phyloP scores from a whole-genome alignment of 169 alveolate genomes.

The Plasmodium coatneyi region DNA sequence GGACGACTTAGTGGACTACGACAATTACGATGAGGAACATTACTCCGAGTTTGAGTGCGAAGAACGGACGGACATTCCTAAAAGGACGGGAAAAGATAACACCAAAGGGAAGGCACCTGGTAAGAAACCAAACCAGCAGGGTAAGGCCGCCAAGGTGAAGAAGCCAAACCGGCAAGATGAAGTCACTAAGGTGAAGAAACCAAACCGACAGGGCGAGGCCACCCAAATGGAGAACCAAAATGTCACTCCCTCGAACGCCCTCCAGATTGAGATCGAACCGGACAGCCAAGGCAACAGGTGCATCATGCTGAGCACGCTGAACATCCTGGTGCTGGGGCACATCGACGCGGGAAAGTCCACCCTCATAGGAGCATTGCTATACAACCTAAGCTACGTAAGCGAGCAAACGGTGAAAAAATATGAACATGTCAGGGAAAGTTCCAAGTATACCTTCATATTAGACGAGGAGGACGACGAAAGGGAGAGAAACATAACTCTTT shows the following conservation, averaged over 20 bases:
- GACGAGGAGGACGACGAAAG: constrained; percentile 86
- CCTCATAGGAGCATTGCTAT: constrained; percentile 78
- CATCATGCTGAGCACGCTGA: constrained; percentile 75
- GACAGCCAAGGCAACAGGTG: constrained; percentile 19
- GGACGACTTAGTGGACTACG: constrained; percentile 57
- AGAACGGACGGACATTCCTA: background rate
- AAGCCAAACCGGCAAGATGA: background rate
- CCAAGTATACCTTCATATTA: constrained; percentile 77
- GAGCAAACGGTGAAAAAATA: constrained; percentile 65
- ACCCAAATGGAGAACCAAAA: constrained; percentile 9
- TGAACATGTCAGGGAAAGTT: constrained; percentile 56
- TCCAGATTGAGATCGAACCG: background rate
- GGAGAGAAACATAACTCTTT: constrained; percentile 80
- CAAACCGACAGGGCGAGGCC: background rate
- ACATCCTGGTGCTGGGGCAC: constrained; percentile 82
- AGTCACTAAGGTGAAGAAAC: background rate
- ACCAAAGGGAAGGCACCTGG: background rate
- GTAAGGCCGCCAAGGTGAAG: background rate
- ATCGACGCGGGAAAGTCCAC: constrained; percentile 87
- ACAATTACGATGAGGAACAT: constrained; percentile 60
- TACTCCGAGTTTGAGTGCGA: constrained; percentile 33
- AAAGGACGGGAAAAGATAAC: background rate
- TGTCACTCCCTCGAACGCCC: background rate
- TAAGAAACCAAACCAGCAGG: background rate
- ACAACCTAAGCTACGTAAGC: constrained; percentile 55